Evolutionary conservation across 345 rosid species (phyloP).

Genomic region (Brassica rapa): DNA sequence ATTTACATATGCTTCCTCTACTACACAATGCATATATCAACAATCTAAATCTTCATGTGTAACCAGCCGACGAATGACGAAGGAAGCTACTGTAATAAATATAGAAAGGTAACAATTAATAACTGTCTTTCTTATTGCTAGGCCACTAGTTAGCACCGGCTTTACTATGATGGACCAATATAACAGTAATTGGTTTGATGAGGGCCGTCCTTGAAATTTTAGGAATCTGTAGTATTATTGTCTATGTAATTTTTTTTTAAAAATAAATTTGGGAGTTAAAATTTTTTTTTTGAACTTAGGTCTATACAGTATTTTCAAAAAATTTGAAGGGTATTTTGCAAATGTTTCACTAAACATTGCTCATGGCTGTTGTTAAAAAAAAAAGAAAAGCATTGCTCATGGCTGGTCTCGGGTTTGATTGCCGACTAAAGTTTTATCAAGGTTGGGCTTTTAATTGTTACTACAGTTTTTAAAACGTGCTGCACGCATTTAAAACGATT

Average conservation of each 20-base stretch:
- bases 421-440: neutral
- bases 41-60: neutral
- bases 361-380: too few species aligned
- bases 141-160: neutral
- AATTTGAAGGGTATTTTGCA: too few species aligned
- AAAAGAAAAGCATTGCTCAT: too few species aligned
- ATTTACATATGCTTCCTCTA: neutral
- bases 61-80: neutral
- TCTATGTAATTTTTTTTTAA: too few species aligned
- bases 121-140: neutral
- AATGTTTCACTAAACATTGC: too few species aligned
- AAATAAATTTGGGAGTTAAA: too few species aligned
- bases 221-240: too few species aligned
- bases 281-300: too few species aligned
- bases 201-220: too few species aligned
- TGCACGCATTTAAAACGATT: neutral
- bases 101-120: neutral
- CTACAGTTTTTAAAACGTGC: neutral
- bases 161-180: neutral
- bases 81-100: neutral
- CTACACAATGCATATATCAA: neutral
- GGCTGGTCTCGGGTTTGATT: too few species aligned
- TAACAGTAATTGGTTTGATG: neutral
- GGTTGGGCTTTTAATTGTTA: neutral
- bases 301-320: too few species aligned